Conservation (phyloP, 129 eudicot genomes). For the Deinandra increscens region DNA sequence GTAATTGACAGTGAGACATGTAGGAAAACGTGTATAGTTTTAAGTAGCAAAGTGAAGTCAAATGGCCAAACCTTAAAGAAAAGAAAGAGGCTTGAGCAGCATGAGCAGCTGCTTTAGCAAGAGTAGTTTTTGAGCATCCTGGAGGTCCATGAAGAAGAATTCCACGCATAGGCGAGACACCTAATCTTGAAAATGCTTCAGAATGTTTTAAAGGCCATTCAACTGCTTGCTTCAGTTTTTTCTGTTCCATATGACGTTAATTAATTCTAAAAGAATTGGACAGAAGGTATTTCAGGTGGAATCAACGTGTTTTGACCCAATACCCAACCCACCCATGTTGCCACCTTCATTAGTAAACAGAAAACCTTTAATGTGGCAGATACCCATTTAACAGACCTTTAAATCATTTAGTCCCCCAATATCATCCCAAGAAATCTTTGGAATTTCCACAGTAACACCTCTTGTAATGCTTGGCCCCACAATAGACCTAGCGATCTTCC, state of each 20-base stretch:
- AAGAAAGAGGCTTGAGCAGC: conserved; percentile 96
- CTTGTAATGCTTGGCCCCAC: conserved; percentile 95
- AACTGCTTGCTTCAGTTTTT: conserved; percentile 94
- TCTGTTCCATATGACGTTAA: conserved; percentile 44
- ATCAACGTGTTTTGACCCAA: background rate
- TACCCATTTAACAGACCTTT: conserved; percentile 52
- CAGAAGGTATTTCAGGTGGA: background rate
- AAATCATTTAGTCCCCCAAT: conserved; percentile 84
- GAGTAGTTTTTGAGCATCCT: conserved; percentile 97
- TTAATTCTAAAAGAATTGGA: background rate
- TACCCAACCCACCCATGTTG: background rate
- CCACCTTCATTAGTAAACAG: background rate
- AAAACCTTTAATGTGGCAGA: background rate
- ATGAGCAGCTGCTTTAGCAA: conserved; percentile 97
- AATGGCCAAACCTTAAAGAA: conserved; percentile 72
- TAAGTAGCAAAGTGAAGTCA: background rate
- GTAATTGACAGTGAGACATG: background rate
- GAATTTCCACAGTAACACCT: conserved; percentile 88
- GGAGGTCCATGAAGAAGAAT: conserved; percentile 99
- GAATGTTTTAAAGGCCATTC: conserved; percentile 95
- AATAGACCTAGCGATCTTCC: conserved; percentile 64
- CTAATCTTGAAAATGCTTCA: conserved; percentile 66
- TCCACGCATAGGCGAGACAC: conserved; percentile 82
- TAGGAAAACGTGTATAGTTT: background rate
- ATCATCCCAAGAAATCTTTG: conserved; percentile 90